phyloP scores from a whole-genome alignment of 2,329 filamentous ascomycete species.

The Colletotrichum noveboracense region DNA sequence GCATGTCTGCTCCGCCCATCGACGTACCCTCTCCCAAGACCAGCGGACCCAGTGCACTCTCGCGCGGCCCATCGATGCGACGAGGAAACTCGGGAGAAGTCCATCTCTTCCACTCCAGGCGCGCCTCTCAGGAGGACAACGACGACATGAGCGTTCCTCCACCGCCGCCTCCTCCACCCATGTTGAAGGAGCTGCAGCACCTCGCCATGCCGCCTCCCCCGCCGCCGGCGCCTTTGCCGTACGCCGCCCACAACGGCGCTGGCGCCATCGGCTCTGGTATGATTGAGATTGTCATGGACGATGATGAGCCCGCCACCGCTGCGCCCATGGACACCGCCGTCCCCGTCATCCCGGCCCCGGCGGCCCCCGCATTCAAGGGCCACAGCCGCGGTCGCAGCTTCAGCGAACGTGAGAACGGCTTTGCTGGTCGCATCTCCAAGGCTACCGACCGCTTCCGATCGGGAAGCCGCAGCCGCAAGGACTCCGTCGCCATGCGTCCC shows the following conservation, averaged over 20 bases:
- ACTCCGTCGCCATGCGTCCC: slow-evolving; percentile 41
- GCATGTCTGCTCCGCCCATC: slow-evolving; percentile 60
- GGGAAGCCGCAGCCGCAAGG: slow-evolving; percentile 60
- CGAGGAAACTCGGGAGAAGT: slow-evolving; percentile 42
- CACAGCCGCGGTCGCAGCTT: slow-evolving; percentile 64
- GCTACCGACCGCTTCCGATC: slow-evolving; percentile 66
- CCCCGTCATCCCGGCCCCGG: slow-evolving; percentile 50
- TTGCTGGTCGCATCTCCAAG: slow-evolving; percentile 60
- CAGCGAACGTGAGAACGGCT: slow-evolving; percentile 50
- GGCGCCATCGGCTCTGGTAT: slow-evolving; percentile 57
- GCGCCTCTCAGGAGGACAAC: slow-evolving; percentile 23
- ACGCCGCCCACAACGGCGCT: slow-evolving; percentile 43
- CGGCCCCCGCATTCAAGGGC: slow-evolving; percentile 44
- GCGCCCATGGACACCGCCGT: slow-evolving; percentile 47
- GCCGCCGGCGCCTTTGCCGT: slow-evolving; percentile 62
- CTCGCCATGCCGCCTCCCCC: slow-evolving; percentile 66
- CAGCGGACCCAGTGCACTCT: slow-evolving; percentile 30
- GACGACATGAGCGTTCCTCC: slow-evolving; percentile 52
- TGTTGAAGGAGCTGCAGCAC: slow-evolving; percentile 68
- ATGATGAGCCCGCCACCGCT: slow-evolving; percentile 46
- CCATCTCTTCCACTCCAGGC: slow-evolving; percentile 36
- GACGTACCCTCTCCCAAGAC: slow-evolving; percentile 43
- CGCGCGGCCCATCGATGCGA: slow-evolving; percentile 34
- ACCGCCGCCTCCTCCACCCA: slow-evolving; percentile 56
- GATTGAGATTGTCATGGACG: slow-evolving; percentile 72